phyloP scores from a whole-genome alignment of 2,329 filamentous ascomycete species.

The Aspergillus ochraceoroseus region DNA sequence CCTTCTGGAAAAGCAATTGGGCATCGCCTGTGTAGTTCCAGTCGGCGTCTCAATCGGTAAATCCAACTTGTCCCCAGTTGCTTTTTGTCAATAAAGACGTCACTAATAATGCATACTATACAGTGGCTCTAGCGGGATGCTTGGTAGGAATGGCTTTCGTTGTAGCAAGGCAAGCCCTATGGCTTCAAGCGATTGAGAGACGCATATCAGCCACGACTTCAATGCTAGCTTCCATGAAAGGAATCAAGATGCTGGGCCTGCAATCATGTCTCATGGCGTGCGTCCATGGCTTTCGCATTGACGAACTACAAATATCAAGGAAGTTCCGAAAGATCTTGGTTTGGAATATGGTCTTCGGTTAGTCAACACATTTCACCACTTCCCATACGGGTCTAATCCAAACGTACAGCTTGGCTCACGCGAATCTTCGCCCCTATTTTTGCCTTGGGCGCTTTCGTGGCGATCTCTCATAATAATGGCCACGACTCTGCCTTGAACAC shows the following conservation, averaged over 20 bases:
- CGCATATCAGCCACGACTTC: constrained; percentile 48
- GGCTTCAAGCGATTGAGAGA: constrained; percentile 49
- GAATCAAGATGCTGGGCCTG: constrained; percentile 49
- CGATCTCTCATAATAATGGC: constrained; percentile 36
- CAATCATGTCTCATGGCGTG: constrained; percentile 39
- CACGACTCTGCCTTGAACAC: constrained; percentile 36
- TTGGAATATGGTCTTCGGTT: constrained; percentile 40
- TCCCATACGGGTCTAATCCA: not conserved
- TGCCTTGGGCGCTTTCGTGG: constrained; percentile 45
- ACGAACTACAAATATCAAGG: constrained; percentile 42
- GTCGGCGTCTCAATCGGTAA: constrained; percentile 42
- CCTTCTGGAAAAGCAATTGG: constrained; percentile 41
- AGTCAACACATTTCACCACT: constrained; percentile 13
- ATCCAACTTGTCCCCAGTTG: constrained; percentile 7
- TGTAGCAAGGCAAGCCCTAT: constrained; percentile 41
- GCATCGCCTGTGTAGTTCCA: constrained; percentile 44
- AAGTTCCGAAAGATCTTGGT: constrained; percentile 42
- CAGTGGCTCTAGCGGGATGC: constrained; percentile 35
- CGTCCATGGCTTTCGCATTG: constrained; percentile 39
- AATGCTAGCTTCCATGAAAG: constrained; percentile 50
- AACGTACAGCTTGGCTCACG: constrained; percentile 34
- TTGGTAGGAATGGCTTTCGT: constrained; percentile 37
- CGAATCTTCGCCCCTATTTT: constrained; percentile 44
- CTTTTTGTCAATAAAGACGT: no score
- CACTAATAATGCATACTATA: no score